Percentiles rank a stretch among this genome's conserved stretches.
These are phyloP conservation scores for Entomortierella lignicola DNA, from an alignment of 192 early-diverging fungal genomes.

Conservation along the genomic window DNA sequence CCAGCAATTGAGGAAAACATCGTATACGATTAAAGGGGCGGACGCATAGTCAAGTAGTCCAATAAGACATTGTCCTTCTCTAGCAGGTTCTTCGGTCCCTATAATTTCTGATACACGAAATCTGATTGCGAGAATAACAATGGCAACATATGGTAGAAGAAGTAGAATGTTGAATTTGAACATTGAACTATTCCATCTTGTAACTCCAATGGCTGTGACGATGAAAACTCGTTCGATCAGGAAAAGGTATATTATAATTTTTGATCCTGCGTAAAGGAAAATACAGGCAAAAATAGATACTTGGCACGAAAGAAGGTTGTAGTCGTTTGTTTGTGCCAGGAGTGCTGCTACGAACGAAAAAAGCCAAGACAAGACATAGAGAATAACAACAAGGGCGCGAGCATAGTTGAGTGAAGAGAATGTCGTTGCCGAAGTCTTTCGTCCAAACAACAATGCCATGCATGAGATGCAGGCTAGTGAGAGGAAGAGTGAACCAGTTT, in stretches of 20 bases:
- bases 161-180: constrained; percentile 56
- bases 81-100: too few species aligned
- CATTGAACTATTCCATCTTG: constrained; percentile 45
- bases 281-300: constrained; percentile 52
- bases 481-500: constrained; percentile 53
- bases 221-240: constrained; percentile 54
- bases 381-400: constrained; percentile 44
- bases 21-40: constrained; percentile 28
- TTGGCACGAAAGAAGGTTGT: constrained; percentile 49
- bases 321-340: constrained; percentile 60
- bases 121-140: constrained; percentile 40
- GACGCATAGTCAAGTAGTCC: constrained; percentile 3
- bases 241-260: constrained; percentile 60
- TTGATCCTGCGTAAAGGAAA: constrained; percentile 52
- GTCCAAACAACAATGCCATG: constrained; percentile 58
- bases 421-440: constrained; percentile 54
- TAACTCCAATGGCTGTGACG: constrained; percentile 29
- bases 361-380: constrained; percentile 57
- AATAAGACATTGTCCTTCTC: constrained; percentile 29
- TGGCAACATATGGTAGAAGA: constrained; percentile 40
- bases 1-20: constrained; percentile 27
- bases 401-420: constrained; percentile 54
- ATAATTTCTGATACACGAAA: constrained; percentile 21
- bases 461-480: constrained; percentile 57
- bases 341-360: constrained; percentile 57